Evolutionary conservation across 208 protist genomes (phyloP).

Genomic region (Leishmania mexicana): DNA sequence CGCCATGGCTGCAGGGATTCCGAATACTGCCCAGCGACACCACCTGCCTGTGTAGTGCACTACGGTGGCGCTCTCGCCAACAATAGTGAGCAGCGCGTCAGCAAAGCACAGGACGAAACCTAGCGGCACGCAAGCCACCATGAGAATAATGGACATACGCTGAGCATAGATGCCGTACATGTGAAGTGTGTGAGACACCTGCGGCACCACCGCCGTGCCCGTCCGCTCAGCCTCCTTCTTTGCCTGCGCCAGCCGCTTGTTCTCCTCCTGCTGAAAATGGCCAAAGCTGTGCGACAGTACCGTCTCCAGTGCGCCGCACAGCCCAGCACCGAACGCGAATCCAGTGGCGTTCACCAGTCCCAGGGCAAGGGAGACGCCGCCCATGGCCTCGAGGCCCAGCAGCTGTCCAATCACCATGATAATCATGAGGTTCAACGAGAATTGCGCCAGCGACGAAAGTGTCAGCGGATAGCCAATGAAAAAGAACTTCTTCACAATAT

Average conservation of each 20-base stretch:
- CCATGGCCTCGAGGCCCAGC: slow-evolving; percentile 68
- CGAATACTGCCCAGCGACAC: slow-evolving; percentile 73
- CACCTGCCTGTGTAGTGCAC: slow-evolving; percentile 76
- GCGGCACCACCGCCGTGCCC: slow-evolving; percentile 9
- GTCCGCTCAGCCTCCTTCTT: slow-evolving; percentile 14
- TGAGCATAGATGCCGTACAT: slow-evolving; percentile 87
- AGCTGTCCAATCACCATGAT: slow-evolving; percentile 64
- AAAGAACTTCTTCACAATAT: slow-evolving; percentile 68
- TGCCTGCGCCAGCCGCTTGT: slow-evolving; percentile 27
- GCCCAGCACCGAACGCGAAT: slow-evolving; percentile 83
- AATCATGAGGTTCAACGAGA: slow-evolving; percentile 75
- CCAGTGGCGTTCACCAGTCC: slow-evolving; percentile 86
- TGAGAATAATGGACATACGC: slow-evolving; percentile 79
- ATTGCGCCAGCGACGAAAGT: slow-evolving; percentile 72
- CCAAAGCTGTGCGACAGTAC: slow-evolving; percentile 86
- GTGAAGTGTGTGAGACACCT: slow-evolving; percentile 37
- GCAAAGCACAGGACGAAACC: slow-evolving; percentile 71
- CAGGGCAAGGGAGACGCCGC: slow-evolving; percentile 70
- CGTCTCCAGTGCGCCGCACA: slow-evolving; percentile 85
- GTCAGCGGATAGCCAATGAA: slow-evolving; percentile 70
- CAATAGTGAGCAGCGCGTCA: slow-evolving; percentile 43
- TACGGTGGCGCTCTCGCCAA: slow-evolving; percentile 48
- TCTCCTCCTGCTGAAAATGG: slow-evolving; percentile 38
- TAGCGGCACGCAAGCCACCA: slow-evolving; percentile 68
- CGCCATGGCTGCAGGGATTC: slow-evolving; percentile 53